Evolutionary conservation across 73 alveolate species (phyloP), one percentile per base, ranked within the genome.

Genomic region (Vitrella brassicaformis): DNA sequence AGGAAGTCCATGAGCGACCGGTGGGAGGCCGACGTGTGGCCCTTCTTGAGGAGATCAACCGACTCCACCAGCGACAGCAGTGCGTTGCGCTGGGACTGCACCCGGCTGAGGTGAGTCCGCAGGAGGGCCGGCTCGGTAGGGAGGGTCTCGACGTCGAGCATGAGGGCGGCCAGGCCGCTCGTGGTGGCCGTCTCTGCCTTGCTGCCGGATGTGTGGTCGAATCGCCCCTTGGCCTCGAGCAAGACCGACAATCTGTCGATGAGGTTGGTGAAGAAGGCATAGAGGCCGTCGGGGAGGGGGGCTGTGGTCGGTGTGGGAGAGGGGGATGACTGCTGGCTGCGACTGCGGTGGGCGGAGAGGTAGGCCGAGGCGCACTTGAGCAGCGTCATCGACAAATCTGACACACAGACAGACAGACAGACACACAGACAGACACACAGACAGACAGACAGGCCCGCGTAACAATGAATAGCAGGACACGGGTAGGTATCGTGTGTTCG

Each of bases 71-170:
- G 47, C 19, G 84, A 78, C 67, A 78, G 18, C 28, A 78, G 68
- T n/a, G 84, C 84, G 31, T 68, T 74, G 19, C 81, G 67, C 46
- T 78, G 84, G 1, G 84, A 66, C 27, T 78, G 84, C 67, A 78
- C n/a, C 10, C 84, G 84, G 31, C 47, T 69, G 28, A 78, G 56
- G 68, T 78, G 84, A 9, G 84, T 68, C 68, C 65, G 66, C 73
- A 78, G 69, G 72, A 78, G 47, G 8, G 78, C 84, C 28, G 84
- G 84, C 65, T 78, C 84, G 0, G 84, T 67, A 0, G 84, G 84
- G 9, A 78, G 73, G 7, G 78, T 78, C 73, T 78, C 84, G 25
- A 78, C 69, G 73, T 75, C 84, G 47, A 78, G 25, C 29, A 78
- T 68, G 78, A 78, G 47, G 31, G 78, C 47, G 7, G 84, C 84